Evolutionary conservation across 208 protist species (phyloP), one percentile per base, ranked within the genome.

Genomic region (Wallacemonas rigidus): DNA sequence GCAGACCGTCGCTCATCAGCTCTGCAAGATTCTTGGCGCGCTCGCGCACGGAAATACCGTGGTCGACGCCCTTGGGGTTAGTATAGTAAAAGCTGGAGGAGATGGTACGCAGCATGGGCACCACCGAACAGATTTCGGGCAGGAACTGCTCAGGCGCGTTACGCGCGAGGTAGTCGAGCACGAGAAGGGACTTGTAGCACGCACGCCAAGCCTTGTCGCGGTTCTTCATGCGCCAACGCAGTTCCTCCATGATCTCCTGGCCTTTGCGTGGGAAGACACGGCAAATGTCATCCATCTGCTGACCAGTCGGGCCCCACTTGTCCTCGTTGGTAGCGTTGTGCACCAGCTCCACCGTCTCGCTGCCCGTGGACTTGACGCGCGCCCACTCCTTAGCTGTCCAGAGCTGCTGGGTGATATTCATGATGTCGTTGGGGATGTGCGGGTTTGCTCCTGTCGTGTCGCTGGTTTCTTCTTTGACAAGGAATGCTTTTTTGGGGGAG

Each of bases 251-350:
- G 56, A 97, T 95, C 17, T 89, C 82, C 60, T 71, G 12, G 40
- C 80, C 72, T 36, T 86, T 85, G 56, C 80, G 77, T n/a, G 83
- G 61, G 74, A 92, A 96, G 47, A 74, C 83, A 54, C 78, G 77
- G 78, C 85, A 92, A 35, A 97, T 83, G 7, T 83, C 76, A 39
- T 97, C 92, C 92, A 97, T 97, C 80, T 97, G 92, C 36, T 83
- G 64, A 0, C 92, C 92, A 0, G 92, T 97, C 17, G 92, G 92
- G 6, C 92, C 92, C 90, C 92, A 97, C 70, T 92, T 92, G 14
- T 97, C 92, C 69, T 95, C 88, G 72, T 94, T 97, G 36, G 89
- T 95, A 36, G 92, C 92, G 41, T 85, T 82, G 76, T 95, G 89
- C 35, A 95, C 83, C 41, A 94, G 74, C 39, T 65, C 65, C 26